Percentiles rank a stretch among this genome's conserved stretches.
phyloP scores from a whole-genome alignment of 2,329 filamentous ascomycete genomes.

The Aspergillus sp. region DNA sequence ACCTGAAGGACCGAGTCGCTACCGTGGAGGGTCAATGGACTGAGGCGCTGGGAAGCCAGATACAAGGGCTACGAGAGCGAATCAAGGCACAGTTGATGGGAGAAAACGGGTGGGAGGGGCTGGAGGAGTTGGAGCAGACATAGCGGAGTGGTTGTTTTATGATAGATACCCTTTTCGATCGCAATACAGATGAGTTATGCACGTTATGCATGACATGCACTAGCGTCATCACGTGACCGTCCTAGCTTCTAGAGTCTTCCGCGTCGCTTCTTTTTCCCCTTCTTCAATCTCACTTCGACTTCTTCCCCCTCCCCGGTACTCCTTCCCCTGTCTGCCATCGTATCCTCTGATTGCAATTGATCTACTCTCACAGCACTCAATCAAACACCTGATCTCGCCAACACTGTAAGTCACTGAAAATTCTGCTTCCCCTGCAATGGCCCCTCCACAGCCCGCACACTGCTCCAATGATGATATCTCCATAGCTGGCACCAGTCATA shows the following conservation, averaged over 20 bases:
- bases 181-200: constrained; percentile 10
- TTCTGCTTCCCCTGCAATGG: constrained; percentile 4
- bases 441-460: constrained; percentile 2
- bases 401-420: constrained; percentile 3
- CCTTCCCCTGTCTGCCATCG: constrained; percentile 5
- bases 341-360: constrained; percentile 1
- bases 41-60: constrained; percentile 69
- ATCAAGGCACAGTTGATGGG: constrained; percentile 64
- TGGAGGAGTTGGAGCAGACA: constrained; percentile 43
- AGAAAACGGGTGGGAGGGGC: constrained; percentile 83
- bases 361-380: constrained; percentile 1
- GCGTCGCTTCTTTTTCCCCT: constrained; percentile 12
- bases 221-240: constrained; percentile 12
- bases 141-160: constrained; percentile 7
- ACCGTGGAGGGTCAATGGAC: constrained; percentile 87
- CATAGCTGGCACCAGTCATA: constrained; percentile 60
- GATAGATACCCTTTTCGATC: constrained; percentile 10
- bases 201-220: constrained; percentile 4
- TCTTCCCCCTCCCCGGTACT: constrained; percentile 9
- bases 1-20: constrained; percentile 86
- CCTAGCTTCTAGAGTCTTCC: constrained; percentile 34
- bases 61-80: constrained; percentile 63
- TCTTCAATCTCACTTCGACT: constrained; percentile 4
- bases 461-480: constrained; percentile 46
- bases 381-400: not conserved